Base-by-base conservation (phyloP, 768 basidiomycete species). In the Amanita phalloides region DNA sequence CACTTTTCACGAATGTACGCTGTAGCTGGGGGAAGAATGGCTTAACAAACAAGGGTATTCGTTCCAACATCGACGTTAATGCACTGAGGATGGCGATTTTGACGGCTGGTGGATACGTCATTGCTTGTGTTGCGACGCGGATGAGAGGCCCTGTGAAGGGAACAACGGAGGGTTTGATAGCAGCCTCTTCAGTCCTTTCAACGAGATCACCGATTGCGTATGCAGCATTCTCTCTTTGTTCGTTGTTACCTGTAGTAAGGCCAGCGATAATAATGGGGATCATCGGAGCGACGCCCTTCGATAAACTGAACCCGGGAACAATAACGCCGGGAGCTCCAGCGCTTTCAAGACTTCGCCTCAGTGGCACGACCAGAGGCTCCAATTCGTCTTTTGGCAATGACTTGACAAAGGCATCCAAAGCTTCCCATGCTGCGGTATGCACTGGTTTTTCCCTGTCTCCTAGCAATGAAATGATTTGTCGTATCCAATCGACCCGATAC, bases 11-110 rank as follows among this genome's bases (percentile, higher is more conserved):
- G 61, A 98, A 97, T 0, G 93, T 97, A 32, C 94, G 81, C 61
- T 97, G 95, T 32, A 98, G 69, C 60, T 98, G 96, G 2, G 95
- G 96, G 78, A 97, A 97, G 83, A 98, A 98, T 2, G 95, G 95
- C 65, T 89, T 90, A 58, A 98, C 91, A 58, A 95, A 89, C 3
- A 75, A 71, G 0, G 94, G 93, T 21, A 96, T 93, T 42, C 79
- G 77, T 56, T 83, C 81, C 39, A 98, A 73, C 81, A 97, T 90
- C 20, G 83, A 79, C 0, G 83, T 79, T 46, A 99, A 76, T 4
- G 94, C 90, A 32, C 77, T 79, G 28, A 99, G 76, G 57, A 99
- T 94, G 10, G 86, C 93, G 3, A 81, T 81, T 69, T 98, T 97
- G 66, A 97, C 92, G 20, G 84, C 89, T 0, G 94, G 88, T 6